phyloP scores from a whole-genome alignment of 2,329 filamentous ascomycete species.

The Venturiaceae sp. region DNA sequence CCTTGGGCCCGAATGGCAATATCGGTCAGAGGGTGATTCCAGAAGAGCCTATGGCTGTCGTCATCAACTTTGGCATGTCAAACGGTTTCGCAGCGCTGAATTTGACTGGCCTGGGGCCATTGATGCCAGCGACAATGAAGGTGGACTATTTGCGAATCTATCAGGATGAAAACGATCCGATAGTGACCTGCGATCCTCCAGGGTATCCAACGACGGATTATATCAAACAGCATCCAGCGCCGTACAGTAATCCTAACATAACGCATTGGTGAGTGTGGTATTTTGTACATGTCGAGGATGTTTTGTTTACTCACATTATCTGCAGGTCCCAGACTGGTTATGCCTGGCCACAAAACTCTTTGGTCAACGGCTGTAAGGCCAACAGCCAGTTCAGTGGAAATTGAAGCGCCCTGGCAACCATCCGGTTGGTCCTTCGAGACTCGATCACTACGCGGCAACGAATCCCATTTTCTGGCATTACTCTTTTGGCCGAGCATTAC shows the following conservation, averaged over 20 bases:
- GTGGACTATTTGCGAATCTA: constrained; percentile 65
- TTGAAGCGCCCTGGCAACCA: background rate
- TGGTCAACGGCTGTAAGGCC: constrained; percentile 44
- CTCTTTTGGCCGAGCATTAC: background rate
- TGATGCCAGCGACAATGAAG: constrained; percentile 55
- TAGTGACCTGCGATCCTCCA: constrained; percentile 57
- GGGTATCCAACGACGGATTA: constrained; percentile 59
- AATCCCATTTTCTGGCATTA: background rate
- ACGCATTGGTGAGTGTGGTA: constrained; percentile 47
- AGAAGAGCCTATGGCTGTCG: constrained; percentile 56
- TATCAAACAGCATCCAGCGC: constrained; percentile 50
- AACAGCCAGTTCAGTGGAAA: constrained; percentile 4
- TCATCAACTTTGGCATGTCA: constrained; percentile 64
- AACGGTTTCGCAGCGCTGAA: constrained; percentile 55
- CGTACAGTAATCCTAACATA: constrained; percentile 54
- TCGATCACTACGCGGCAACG: background rate
- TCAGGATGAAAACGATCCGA: constrained; percentile 48
- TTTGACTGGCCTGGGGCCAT: constrained; percentile 41
- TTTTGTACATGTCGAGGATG: background rate
- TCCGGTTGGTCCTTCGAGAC: background rate
- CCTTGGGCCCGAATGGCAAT: constrained; percentile 60
- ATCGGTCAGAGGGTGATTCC: constrained; percentile 56
- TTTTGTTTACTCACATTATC: constrained; percentile 11
- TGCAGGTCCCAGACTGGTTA: constrained; percentile 40
- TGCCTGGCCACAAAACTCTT: constrained; percentile 51